Base-by-base conservation (phyloP, 805 yeast genomes). In the Starmerella ratchasimensis region DNA sequence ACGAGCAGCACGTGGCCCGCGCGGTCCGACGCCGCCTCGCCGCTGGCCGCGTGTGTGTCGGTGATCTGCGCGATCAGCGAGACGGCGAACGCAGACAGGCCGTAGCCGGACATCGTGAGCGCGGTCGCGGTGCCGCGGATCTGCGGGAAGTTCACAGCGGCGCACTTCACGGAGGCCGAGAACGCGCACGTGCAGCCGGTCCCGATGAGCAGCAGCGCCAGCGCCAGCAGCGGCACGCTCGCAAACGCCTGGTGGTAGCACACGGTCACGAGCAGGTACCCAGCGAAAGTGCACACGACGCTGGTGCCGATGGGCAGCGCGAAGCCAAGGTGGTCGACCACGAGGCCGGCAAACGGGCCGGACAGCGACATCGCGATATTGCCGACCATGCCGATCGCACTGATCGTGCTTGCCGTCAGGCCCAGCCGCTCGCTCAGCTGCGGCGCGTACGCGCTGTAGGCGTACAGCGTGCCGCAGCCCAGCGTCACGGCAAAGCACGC, bases 381-480 rank as follows among this genome's bases (percentile, higher is more conserved):
- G 1, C 88, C 93, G 6, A 68, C 54, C 50, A 78, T 67, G 2
- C 83, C 86, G 3, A 80, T 66, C 21, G 65, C 52, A 4, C 84
- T 72, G 4, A 80, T 64, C 37, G 76, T 68, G 0, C 80, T 65
- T 2, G 80, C 82, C 1, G 71, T 53, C 47, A 80, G 71, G 16
- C 59, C 58, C 37, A 80, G 64, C 36, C 64, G 63, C 21, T 56
- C 56, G 1, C 84, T 80, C 38, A 79, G 63, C 53, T 80, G 90
- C 0, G 93, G 88, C 27, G 83, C 76, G 54, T 73, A 80, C 1
- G 82, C 80, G 7, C 81, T 74, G 57, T 74, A 80, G 32, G 80
- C 60, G 56, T 80, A 80, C 49, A 78, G 61, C 1, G 90, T 80
- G 1, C 93, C 93, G 33, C 55, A 50, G 23, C 49, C 54, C 33